Percentiles rank a stretch among this genome's conserved stretches.
Evolutionary conservation across 768 basidiomycete genomes (phyloP).

Genomic region (Dentipellis fragilis): DNA sequence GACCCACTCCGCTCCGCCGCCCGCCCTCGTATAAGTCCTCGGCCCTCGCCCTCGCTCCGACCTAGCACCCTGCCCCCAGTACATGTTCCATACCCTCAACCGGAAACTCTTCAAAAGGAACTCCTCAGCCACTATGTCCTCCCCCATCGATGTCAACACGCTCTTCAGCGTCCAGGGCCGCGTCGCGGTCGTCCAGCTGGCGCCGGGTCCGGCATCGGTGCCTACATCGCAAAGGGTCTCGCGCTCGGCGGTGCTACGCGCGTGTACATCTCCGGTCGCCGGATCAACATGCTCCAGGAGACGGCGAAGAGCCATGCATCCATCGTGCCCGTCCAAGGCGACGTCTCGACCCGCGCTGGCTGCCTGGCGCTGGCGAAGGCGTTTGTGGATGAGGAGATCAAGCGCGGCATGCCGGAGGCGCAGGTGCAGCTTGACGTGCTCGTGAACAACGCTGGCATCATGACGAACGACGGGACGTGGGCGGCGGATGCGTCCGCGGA

Average conservation of each 20-base stretch:
- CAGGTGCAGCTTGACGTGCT: conserved; percentile 7
- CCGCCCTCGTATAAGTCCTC: too few relatives aligned
- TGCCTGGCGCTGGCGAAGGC: conserved; percentile 3
- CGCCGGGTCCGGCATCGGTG: conserved; percentile 7
- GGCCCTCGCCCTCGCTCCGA: too few relatives aligned
- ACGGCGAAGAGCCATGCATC: neutral
- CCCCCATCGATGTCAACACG: conserved; percentile 1
- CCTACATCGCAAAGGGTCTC: conserved; percentile 13
- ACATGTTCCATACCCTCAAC: too few relatives aligned
- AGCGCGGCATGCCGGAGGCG: neutral
- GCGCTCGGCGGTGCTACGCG: conserved; percentile 7
- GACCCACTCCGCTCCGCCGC: too few relatives aligned
- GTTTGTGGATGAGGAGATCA: conserved; percentile 7
- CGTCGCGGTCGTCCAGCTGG: conserved; percentile 6
- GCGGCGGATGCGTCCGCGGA: conserved; percentile 3
- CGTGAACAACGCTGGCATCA: conserved; percentile 9
- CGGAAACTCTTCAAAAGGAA: too few relatives aligned
- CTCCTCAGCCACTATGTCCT: neutral
- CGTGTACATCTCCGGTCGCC: conserved; percentile 14
- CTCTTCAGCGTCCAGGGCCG: conserved; percentile 4
- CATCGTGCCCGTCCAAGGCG: conserved; percentile 10
- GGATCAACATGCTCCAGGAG: conserved; percentile 1
- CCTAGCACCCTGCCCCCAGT: too few relatives aligned
- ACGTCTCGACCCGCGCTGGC: conserved; percentile 9
- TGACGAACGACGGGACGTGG: conserved; percentile 7